Percentiles rank a stretch among this genome's conserved stretches.
Evolutionary conservation across 2,329 filamentous ascomycete species (phyloP).

Genomic region (Calonectria leucothoes): DNA sequence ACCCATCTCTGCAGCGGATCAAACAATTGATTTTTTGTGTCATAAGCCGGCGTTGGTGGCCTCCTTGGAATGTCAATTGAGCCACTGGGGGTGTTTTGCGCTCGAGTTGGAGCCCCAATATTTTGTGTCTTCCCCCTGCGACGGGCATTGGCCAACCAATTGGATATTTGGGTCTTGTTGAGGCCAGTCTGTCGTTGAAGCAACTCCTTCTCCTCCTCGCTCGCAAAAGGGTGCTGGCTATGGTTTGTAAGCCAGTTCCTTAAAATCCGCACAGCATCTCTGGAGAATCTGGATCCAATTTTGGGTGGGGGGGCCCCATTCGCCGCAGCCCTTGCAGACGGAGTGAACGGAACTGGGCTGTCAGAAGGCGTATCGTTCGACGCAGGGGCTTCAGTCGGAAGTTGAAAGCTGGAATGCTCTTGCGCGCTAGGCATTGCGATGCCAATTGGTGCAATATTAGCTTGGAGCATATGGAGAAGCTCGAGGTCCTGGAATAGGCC

Average conservation of each 20-base stretch:
- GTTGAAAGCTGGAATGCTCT: neutral
- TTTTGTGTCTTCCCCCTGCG: slow-evolving; percentile 76
- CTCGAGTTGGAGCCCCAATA: neutral
- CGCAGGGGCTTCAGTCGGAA: neutral
- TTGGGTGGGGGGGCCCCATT: slow-evolving; percentile 29
- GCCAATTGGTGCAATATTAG: slow-evolving; percentile 2
- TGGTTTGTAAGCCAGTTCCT: slow-evolving; percentile 32
- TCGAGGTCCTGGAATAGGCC: slow-evolving; percentile 15
- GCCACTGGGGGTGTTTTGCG: neutral
- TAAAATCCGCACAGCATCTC: slow-evolving; percentile 27
- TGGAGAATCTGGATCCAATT: slow-evolving; percentile 37
- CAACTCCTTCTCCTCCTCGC: slow-evolving; percentile 80
- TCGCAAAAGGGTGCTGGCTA: slow-evolving; percentile 80
- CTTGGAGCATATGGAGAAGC: slow-evolving; percentile 14
- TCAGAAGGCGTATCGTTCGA: neutral
- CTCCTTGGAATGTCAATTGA: slow-evolving; percentile 12
- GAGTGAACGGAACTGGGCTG: neutral
- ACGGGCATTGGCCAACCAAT: slow-evolving; percentile 88
- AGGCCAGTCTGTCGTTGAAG: slow-evolving; percentile 78
- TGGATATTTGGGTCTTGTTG: slow-evolving; percentile 81
- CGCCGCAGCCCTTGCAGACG: neutral
- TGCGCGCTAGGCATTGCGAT: neutral
- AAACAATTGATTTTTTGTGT: slow-evolving; percentile 7
- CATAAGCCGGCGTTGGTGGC: neutral
- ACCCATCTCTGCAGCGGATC: slow-evolving; percentile 42